phyloP scores from a whole-genome alignment of 176 grass and related monocot species.

The Otatea glauca region DNA sequence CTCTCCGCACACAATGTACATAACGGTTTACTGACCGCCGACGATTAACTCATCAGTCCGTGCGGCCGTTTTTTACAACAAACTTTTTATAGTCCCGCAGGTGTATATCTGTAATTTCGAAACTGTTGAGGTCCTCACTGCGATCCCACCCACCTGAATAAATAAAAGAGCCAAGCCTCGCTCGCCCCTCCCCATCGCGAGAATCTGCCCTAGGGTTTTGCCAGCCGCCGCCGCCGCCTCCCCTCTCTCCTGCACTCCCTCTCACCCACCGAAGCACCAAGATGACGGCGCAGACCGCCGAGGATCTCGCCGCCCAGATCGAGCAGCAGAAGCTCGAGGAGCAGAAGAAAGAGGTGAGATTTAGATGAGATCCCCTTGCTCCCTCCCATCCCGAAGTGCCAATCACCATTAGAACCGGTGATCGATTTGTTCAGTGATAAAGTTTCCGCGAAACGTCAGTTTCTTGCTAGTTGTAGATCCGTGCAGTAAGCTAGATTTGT shows the following conservation, averaged over 20 bases:
- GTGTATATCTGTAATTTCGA: not conserved
- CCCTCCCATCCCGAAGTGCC: not conserved
- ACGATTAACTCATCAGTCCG: too few species aligned
- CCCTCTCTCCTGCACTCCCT: not conserved
- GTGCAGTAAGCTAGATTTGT: not conserved
- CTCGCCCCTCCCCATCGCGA: not conserved
- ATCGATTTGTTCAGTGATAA: not conserved
- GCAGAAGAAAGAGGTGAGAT: conserved; percentile 53
- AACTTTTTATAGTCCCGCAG: not conserved
- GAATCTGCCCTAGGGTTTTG: conserved; percentile 54
- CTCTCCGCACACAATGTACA: too few species aligned
- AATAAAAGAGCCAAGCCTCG: conserved; percentile 4
- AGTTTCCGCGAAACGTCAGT: not conserved
- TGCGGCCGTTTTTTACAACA: too few species aligned
- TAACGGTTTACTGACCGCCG: too few species aligned
- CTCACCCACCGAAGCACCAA: conserved; percentile 25
- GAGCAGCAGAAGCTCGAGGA: conserved; percentile 67
- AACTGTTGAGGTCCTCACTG: not conserved
- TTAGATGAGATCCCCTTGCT: not conserved
- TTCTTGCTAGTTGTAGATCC: not conserved
- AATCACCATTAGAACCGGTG: not conserved
- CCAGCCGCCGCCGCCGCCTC: conserved; percentile 37
- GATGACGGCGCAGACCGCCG: conserved; percentile 57
- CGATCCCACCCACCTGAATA: conserved; percentile 23
- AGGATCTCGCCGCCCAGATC: conserved; percentile 64